Conservation (phyloP, 306 rosid genomes). For the Sophora flavescens region DNA sequence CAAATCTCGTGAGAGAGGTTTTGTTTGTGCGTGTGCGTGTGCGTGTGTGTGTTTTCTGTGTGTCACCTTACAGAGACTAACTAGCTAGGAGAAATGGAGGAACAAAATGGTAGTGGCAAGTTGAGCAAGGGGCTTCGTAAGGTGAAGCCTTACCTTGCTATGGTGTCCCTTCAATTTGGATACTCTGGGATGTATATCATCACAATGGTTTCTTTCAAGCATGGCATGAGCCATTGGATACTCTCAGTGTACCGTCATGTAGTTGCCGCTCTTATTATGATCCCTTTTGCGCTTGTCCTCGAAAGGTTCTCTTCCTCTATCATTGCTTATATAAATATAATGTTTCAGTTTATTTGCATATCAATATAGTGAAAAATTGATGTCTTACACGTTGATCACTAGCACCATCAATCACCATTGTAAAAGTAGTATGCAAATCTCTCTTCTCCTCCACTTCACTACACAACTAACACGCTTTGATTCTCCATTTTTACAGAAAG, state of each 20-base stretch:
- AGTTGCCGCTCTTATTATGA: constrained; percentile 69
- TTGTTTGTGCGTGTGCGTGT: constrained; percentile 39
- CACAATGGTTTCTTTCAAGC: constrained; percentile 87
- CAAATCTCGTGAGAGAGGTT: constrained; percentile 13
- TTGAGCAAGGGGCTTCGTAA: constrained; percentile 45
- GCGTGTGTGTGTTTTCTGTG: constrained; percentile 34
- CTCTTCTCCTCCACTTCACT: too few relatives aligned
- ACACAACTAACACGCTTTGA: neutral
- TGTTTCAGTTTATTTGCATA: too few relatives aligned
- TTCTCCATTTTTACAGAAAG: constrained; percentile 62
- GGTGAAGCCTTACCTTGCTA: constrained; percentile 85
- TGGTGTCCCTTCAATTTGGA: constrained; percentile 87
- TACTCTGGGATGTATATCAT: constrained; percentile 92
- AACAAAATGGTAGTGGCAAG: constrained; percentile 41
- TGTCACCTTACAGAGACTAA: constrained; percentile 12
- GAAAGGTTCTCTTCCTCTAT: constrained; percentile 65
- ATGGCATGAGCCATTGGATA: constrained; percentile 92
- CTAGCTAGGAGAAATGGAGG: constrained; percentile 55
- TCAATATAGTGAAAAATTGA: too few relatives aligned
- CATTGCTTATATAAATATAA: neutral
- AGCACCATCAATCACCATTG: neutral
- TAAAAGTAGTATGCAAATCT: too few relatives aligned
- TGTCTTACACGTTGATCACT: too few relatives aligned
- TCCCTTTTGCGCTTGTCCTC: constrained; percentile 82
- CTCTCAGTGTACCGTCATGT: constrained; percentile 91